Evolutionary conservation across 306 rosid genomes (phyloP), one percentile per base, ranked within the genome.

Genomic region (Vigna reflexopilosa): DNA sequence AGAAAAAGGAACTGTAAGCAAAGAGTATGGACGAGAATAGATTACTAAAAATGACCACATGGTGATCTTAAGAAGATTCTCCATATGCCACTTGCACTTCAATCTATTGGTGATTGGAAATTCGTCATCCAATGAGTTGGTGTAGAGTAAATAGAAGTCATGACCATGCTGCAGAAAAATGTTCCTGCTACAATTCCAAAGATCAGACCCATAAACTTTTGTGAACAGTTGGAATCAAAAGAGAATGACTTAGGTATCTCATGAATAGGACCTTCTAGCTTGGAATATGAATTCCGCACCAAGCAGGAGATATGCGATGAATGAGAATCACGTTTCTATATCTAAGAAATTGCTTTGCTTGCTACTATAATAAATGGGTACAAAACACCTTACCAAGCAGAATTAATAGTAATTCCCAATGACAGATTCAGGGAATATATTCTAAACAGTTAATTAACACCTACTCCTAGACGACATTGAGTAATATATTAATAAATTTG

Each of bases 271-370:
- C 13, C 13, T 42, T 42, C 47, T 42, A 42, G 13, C 47, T 42
- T 42, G 47, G 47, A 9, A 2, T 42, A 42, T 42, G 47, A 42
- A 42, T 9, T 42, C 13, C 13, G 3, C 47, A 42, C 47, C 13
- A 42, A 42, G 80, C 83, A 80, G 75, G 73, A 67, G 77, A 84
- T 58, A 15, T 74, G 51, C 72, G 76, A 58, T 65, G 81, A 80
- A 56, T 45, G 81, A 77, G 86, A 81, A 83, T 83, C 78, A 80
- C 76, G 80, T 70, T 71, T 74, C 80, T 67, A 75, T 66, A 89
- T 80, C 87, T 86, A 86, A 88, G 93, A 92, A 91, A 90, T 89
- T 86, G 92, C 93, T 85, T 82, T 54, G 77, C 83, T 85, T 79
- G 83, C 54, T 85, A 86, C 3, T 16, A 86, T 79, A 77, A 92